Base-by-base conservation (phyloP, 148 eudicot species). In the Oxyria digyna region DNA sequence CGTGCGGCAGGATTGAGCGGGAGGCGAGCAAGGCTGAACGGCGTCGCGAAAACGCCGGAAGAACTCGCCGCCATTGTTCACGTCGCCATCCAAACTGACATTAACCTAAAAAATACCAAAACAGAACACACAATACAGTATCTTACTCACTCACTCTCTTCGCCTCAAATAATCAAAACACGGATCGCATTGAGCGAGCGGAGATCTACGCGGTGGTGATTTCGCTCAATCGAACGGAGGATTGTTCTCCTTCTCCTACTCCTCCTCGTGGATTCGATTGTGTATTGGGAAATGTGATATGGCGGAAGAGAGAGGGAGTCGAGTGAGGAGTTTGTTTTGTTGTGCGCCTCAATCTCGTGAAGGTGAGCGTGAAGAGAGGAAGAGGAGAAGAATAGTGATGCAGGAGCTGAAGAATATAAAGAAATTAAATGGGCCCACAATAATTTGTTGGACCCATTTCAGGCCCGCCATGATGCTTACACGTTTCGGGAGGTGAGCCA, bases 51-150 rank as follows among this genome's bases (percentile, higher is more conserved):
- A 35, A 83, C 87, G 50, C 87, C 77, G 67, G 87, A 81, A 52
- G 87, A 82, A 74, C 71, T 85, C 38, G 88, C 93, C 76, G 82
- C 79, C 86, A 82, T 84, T 72, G 52, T 9, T 66, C 42, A 66
- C 69, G 26, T 29, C 14, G 69, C 69, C 45, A 66, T 35, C 46
- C 31, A 46, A 37, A 35, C 46, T 27, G 26, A 27, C 45, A 66
- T 66, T 18, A 38, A 35, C 42, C 70, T 21, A 23, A 27, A 23
- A 27, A 55, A n/a, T 18, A 8, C 20, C 9, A 31, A 54, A 9
- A 49, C 24, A 49, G 11, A 49, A 38, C n/a, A 38, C 8, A 8
- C 59, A 6, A 6, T 20, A 43, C 20, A n/a, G 14, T 15, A 7
- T 27, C 37, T 50, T 23, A n/a, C 10, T 24, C 42, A 38, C 54